Percentiles rank a stretch among this genome's conserved stretches.
phyloP scores from a whole-genome alignment of 768 basidiomycete species.

The Leccinum barrowsii region DNA sequence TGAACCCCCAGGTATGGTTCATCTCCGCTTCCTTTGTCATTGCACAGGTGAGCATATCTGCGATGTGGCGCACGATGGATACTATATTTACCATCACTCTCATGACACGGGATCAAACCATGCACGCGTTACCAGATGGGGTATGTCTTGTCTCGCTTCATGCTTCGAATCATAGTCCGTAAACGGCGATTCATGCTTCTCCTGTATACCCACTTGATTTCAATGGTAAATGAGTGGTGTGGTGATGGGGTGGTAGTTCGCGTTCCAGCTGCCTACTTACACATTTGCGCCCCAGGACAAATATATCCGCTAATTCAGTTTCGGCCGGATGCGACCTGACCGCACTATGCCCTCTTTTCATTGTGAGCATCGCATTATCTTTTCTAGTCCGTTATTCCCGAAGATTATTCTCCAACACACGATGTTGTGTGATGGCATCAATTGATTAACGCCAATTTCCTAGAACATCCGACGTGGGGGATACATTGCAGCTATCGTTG shows the following conservation, averaged over 20 bases:
- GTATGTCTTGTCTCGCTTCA: conserved; percentile 16
- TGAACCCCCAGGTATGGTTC: conserved; percentile 57
- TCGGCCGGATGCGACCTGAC: conserved; percentile 83
- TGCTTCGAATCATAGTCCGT: neutral
- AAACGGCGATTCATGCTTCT: conserved; percentile 17
- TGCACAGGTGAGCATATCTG: conserved; percentile 49
- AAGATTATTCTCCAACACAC: neutral
- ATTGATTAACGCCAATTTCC: neutral
- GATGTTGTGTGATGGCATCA: neutral
- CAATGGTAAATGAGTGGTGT: neutral
- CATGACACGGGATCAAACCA: conserved; percentile 1
- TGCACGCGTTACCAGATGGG: conserved; percentile 19
- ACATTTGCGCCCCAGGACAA: conserved; percentile 46
- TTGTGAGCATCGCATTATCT: conserved; percentile 40
- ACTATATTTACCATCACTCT: neutral
- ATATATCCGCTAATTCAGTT: conserved; percentile 80
- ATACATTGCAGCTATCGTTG: conserved; percentile 76
- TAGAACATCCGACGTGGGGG: conserved; percentile 84
- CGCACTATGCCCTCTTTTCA: conserved; percentile 70
- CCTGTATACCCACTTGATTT: neutral
- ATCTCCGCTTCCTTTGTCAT: conserved; percentile 77
- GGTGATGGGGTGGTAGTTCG: conserved; percentile 7
- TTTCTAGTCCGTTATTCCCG: neutral
- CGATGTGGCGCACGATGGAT: conserved; percentile 1
- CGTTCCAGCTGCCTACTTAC: neutral